Percentiles rank a stretch among this genome's conserved stretches.
phyloP scores from a whole-genome alignment of 305 asterid genomes.

The Fraxinus sp. region DNA sequence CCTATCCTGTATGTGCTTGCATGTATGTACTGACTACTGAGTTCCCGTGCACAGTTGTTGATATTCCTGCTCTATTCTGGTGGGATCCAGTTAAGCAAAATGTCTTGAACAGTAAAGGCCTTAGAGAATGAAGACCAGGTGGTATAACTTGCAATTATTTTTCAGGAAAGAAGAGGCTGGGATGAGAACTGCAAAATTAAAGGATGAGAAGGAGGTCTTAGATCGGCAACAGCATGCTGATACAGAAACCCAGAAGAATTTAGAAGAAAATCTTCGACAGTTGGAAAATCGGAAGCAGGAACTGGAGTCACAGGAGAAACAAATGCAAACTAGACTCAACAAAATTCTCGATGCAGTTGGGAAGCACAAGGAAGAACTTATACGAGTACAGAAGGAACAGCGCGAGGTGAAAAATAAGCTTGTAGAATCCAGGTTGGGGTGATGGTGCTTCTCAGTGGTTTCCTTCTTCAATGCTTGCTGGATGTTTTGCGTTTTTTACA shows the following conservation, averaged over 20 bases:
- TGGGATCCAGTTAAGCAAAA: not conserved
- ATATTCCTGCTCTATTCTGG: not conserved
- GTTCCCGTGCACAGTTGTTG: not conserved
- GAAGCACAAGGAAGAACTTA: conserved; percentile 74
- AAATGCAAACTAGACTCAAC: conserved; percentile 74
- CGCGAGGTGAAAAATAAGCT: conserved; percentile 84
- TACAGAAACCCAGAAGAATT: conserved; percentile 79
- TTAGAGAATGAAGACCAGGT: conserved; percentile 11
- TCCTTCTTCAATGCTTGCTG: conserved; percentile 15
- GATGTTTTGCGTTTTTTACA: conserved; percentile 11
- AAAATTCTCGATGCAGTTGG: conserved; percentile 75
- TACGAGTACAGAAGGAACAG: conserved; percentile 69
- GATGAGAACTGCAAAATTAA: conserved; percentile 87
- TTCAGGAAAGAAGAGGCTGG: conserved; percentile 99
- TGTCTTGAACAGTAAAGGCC: not conserved
- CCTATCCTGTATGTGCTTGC: not conserved
- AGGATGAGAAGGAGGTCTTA: conserved; percentile 93
- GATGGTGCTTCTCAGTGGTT: conserved; percentile 26
- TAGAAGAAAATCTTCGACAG: conserved; percentile 96
- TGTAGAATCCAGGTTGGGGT: conserved; percentile 63
- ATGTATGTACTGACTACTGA: not conserved
- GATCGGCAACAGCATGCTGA: conserved; percentile 97
- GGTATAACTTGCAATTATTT: conserved; percentile 22
- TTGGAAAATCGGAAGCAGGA: conserved; percentile 83
- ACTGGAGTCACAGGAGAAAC: conserved; percentile 85